These are phyloP conservation scores for Kwoniella sp. DNA, from an alignment of 768 basidiomycete species.

Conservation along the genomic window DNA sequence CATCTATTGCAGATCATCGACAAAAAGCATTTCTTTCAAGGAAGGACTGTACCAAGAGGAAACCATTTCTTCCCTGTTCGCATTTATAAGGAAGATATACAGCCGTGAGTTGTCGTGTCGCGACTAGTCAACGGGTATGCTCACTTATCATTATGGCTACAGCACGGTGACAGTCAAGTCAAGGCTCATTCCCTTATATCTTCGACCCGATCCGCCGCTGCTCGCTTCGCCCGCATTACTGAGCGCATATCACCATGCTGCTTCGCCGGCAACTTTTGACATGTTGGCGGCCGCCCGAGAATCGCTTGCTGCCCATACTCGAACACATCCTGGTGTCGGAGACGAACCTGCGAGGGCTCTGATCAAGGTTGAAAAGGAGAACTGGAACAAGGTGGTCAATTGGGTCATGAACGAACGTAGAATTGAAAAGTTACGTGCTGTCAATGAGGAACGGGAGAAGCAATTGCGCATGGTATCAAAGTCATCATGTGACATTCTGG, in stretches of 20 bases:
- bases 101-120: constrained; percentile 32
- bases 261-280: constrained; percentile 36
- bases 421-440: constrained; percentile 38
- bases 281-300: constrained; percentile 37
- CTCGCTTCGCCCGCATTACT: constrained; percentile 32
- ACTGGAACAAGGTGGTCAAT: constrained; percentile 48
- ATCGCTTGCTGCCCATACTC: constrained; percentile 33
- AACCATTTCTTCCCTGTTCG: constrained; percentile 49
- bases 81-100: constrained; percentile 35
- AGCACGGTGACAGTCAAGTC: constrained; percentile 48
- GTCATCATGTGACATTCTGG: not conserved
- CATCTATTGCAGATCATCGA: constrained; percentile 40
- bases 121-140: not conserved
- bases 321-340: constrained; percentile 44
- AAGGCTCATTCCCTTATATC: constrained; percentile 37
- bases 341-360: constrained; percentile 25
- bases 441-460: constrained; percentile 44
- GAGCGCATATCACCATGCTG: constrained; percentile 45
- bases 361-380: constrained; percentile 43
- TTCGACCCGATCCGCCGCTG: constrained; percentile 43
- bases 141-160: not conserved
- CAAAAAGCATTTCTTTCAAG: constrained; percentile 45
- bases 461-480: constrained; percentile 30
- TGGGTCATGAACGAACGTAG: constrained; percentile 52
- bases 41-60: constrained; percentile 40